Conservation (phyloP, 2,329 filamentous ascomycete species). For the Arachnomyces sp. region DNA sequence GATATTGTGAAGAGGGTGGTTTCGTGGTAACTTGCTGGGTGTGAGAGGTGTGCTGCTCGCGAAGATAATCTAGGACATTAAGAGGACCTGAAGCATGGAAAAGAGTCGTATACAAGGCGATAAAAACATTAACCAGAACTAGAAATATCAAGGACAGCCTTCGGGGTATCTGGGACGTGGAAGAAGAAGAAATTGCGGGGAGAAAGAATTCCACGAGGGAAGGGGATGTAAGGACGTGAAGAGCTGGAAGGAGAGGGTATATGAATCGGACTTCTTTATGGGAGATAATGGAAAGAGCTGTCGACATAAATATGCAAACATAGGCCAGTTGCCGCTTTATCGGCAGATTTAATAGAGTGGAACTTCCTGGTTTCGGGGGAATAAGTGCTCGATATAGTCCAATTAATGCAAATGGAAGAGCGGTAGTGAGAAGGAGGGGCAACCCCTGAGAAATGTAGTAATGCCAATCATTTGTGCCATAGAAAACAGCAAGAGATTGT, state of each 20-base stretch:
- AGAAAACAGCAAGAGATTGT: conserved; percentile 83
- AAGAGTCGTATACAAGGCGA: conserved; percentile 66
- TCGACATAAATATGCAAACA: conserved; percentile 53
- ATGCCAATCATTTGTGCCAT: conserved; percentile 81
- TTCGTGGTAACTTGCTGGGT: conserved; percentile 23
- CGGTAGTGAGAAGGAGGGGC: conserved; percentile 76
- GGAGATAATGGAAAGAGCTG: conserved; percentile 65
- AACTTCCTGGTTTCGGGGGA: conserved; percentile 22
- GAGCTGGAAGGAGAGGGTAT: conserved; percentile 79
- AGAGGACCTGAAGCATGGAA: conserved; percentile 77
- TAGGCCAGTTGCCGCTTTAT: conserved; percentile 51
- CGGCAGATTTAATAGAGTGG: conserved; percentile 16
- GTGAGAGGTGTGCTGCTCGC: conserved; percentile 61
- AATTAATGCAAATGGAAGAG: conserved; percentile 64
- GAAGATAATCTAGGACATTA: conserved; percentile 65
- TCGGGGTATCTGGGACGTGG: conserved; percentile 37
- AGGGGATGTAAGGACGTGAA: conserved; percentile 72
- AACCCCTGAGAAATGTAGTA: conserved; percentile 90
- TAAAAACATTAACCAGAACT: conserved; percentile 58
- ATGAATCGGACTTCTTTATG: conserved; percentile 98
- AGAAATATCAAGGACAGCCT: conserved; percentile 48
- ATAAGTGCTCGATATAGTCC: conserved; percentile 52
- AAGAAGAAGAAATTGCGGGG: conserved; percentile 29
- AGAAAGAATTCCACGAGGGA: conserved; percentile 60
- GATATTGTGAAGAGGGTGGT: conserved; percentile 6